A percentile compares a stretch with the other conserved stretches of the same genome.
Conservation (phyloP, 2,329 filamentous ascomycete species). For the Drechmeria coniospora region DNA sequence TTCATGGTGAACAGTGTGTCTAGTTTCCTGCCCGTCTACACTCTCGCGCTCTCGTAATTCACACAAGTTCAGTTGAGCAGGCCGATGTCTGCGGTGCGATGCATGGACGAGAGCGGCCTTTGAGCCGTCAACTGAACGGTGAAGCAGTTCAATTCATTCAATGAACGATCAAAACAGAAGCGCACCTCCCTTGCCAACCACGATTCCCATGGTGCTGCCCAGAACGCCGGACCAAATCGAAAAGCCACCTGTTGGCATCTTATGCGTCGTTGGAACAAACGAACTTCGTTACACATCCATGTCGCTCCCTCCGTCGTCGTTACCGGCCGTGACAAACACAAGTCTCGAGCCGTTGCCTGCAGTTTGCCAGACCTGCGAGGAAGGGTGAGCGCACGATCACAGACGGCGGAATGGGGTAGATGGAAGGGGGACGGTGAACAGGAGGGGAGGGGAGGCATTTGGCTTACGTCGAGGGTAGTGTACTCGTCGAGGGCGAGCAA, state of each 20-base stretch:
- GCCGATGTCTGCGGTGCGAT: too few relatives aligned
- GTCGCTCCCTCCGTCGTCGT: conserved; percentile 31
- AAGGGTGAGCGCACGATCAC: conserved; percentile 24
- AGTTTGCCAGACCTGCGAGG: conserved; percentile 59
- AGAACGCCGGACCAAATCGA: conserved; percentile 16
- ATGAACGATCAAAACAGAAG: background rate
- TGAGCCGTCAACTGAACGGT: too few relatives aligned
- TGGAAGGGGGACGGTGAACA: too few relatives aligned
- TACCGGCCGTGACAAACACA: conserved; percentile 49
- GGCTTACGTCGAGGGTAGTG: conserved; percentile 74
- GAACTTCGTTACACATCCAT: conserved; percentile 23
- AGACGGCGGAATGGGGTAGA: background rate
- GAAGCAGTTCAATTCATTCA: background rate
- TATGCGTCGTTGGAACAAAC: too few relatives aligned
- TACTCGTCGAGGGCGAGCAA: conserved; percentile 79
- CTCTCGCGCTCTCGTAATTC: too few relatives aligned
- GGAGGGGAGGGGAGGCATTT: too few relatives aligned
- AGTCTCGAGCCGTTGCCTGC: conserved; percentile 54
- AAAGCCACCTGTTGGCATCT: too few relatives aligned
- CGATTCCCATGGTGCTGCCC: conserved; percentile 5
- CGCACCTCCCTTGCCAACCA: background rate
- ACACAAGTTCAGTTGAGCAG: too few relatives aligned
- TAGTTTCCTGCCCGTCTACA: too few relatives aligned
- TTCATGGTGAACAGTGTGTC: too few relatives aligned
- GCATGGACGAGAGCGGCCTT: too few relatives aligned